Evolutionary conservation across 495 filamentous ascomycete genomes (phyloP), one percentile per base, ranked within the genome.

Genomic region (Annulohypoxylon bovei): DNA sequence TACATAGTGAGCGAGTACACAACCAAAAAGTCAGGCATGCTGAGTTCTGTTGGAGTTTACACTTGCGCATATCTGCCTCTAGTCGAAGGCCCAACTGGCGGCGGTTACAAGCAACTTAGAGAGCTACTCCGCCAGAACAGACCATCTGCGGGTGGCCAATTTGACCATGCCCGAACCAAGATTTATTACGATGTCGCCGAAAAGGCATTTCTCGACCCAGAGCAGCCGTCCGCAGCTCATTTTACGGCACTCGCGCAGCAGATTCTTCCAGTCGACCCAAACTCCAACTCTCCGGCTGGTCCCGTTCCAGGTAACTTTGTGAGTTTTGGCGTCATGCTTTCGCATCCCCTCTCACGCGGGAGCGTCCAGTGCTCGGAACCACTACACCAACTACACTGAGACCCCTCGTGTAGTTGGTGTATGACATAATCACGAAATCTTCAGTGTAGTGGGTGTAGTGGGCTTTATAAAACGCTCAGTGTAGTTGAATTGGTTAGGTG

Each of bases 291-390:
- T n/a, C n/a, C 64, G 0, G 1, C 39, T 5, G 67, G 37, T 18
- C 53, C 42, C 4, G 8, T 30, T 0, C 49, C 77, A n/a, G 79
- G 78, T 16, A 84, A 84, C 42, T 81, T 78, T 57, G 40, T 83
- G 25, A 81, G 78, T 8, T 66, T 84, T 52, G 79, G 76, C 56
- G 74, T 76, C 11, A 77, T 82, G 54, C 74, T 81, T 11, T 77
- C 81, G 20, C 81, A 86, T 18, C 86, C 87, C 1, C 84, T 88
- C 32, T 86, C 86, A 1, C 84, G 87, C 6, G 88, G 88, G 4
- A 85, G 73, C 39, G 81, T 89, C 53, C 88, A 90, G n/a, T n/a
- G n/a, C n/a, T n/a, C n/a, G n/a, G n/a, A n/a, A n/a, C n/a, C n/a
- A n/a, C n/a, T n/a, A n/a, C n/a, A n/a, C n/a, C n/a, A n/a, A n/a